Evolutionary conservation across 225 moss, liverwort and hornwort species (phyloP).

Genomic region (Anthoceros angustus): DNA sequence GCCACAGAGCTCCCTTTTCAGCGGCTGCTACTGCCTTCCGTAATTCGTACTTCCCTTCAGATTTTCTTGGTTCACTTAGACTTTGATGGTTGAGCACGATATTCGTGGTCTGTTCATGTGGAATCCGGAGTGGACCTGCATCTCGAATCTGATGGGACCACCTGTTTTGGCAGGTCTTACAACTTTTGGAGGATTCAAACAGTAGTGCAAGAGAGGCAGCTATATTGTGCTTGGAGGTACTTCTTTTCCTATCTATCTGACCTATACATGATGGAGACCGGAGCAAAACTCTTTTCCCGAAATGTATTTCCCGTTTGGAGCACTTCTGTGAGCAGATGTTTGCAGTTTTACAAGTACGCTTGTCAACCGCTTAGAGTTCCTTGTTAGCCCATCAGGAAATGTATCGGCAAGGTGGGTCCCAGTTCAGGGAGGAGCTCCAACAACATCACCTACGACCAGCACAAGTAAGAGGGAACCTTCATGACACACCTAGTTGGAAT

Average conservation of each 20-base stretch:
- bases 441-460: slow-evolving; percentile 69
- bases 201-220: slow-evolving; percentile 94
- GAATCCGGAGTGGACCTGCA: too few relatives aligned
- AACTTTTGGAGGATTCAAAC: slow-evolving; percentile 83
- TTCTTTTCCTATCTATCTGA: slow-evolving; percentile 7
- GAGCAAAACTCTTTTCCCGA: neutral
- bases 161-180: slow-evolving; percentile 35
- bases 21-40: slow-evolving; percentile 77
- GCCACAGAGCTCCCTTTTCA: slow-evolving; percentile 89
- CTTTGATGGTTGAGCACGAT: too few relatives aligned
- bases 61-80: neutral
- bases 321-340: neutral
- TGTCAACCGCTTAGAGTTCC: neutral
- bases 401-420: slow-evolving; percentile 86
- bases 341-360: neutral
- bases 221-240: slow-evolving; percentile 88
- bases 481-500: too few relatives aligned
- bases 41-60: slow-evolving; percentile 14
- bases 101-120: too few relatives aligned
- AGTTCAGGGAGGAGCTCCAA: slow-evolving; percentile 75
- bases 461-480: slow-evolving; percentile 20
- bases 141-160: too few relatives aligned
- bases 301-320: neutral
- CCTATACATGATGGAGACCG: too few relatives aligned
- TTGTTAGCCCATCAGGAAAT: slow-evolving; percentile 45